Base-by-base conservation (phyloP, 2,329 filamentous ascomycete genomes). In the Alternaria atra region DNA sequence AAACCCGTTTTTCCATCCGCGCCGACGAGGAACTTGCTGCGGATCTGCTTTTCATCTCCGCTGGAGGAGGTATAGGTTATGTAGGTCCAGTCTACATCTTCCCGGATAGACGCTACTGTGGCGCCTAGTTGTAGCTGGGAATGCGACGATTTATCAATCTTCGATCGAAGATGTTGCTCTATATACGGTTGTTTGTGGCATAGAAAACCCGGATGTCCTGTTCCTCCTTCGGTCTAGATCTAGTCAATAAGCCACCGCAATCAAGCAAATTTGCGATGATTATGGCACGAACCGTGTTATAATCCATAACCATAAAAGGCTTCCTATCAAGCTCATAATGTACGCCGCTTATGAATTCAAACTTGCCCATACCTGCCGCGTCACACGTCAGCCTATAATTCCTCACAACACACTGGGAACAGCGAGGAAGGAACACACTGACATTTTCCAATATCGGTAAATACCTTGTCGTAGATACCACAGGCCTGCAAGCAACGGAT, bases 11-110 rank as follows among this genome's bases (percentile, higher is more conserved):
- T 55, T 2, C 52, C 52, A 34, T 55, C 52, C 13, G 40, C 40
- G 27, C 40, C 52, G 17, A 47, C 30, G n/a, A 55, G 30, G 15
- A 55, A 55, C 23, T 20, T 48, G 15, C 46, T 32, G 7, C 46
- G 29, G 32, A 48, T 13, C 5, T 32, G 29, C 3, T 30, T 10
- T 13, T 34, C 9, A 5, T 13, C 6, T 2, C 46, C 8, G 25
- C 15, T 17, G 10, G 25, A 9, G 5, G 15, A 13, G 27, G 29
- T 20, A n/a, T 48, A 48, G 10, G 46, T 48, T 5, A 13, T 20
- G 27, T 48, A 48, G 4, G 20, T 32, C 46, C 46, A 48, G 6
- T 34, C n/a, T 4, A 8, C 9, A 7, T 48, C 46, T 20, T 48
- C 46, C 4, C 29, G 23, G 20, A 48, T 48, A 4, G 46, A 29